These are phyloP conservation scores for Cladophialophora carrionii DNA, from an alignment of 2,329 filamentous ascomycete genomes.

Conservation along the genomic window DNA sequence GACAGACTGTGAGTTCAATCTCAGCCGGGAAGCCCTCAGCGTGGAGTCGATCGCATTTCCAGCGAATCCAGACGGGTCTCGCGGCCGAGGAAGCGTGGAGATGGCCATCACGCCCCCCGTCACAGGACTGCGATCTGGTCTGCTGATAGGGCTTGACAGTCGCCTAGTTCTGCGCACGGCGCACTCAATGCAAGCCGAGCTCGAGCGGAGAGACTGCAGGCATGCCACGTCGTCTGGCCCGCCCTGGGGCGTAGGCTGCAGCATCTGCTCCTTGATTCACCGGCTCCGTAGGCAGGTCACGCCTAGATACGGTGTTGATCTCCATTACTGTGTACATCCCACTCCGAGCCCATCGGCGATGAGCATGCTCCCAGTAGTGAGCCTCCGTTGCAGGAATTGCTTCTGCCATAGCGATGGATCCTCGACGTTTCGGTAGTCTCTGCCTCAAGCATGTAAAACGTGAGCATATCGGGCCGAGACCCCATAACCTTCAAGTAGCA, in stretches of 20 bases:
- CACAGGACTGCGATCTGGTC: neutral
- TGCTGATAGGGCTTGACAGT: neutral
- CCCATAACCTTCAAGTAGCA: neutral
- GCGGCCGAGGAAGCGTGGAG: neutral
- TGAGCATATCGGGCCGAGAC: neutral
- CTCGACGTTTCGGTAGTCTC: neutral
- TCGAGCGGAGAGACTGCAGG: conserved; percentile 3
- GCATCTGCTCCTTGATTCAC: neutral
- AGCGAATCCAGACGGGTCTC: neutral
- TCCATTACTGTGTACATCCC: neutral
- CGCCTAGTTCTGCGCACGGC: neutral
- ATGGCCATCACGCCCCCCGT: neutral
- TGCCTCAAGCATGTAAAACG: neutral
- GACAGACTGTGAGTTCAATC: neutral
- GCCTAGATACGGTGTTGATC: neutral
- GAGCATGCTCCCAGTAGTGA: neutral
- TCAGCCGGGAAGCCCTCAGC: neutral
- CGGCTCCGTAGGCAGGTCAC: neutral
- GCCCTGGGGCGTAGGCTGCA: neutral
- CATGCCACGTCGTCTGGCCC: conserved; percentile 9
- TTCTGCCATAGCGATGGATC: neutral
- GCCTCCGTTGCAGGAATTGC: neutral
- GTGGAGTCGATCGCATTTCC: neutral
- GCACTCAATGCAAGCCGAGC: neutral
- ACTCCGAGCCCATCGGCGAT: neutral